Evolutionary conservation across 441 rosid species (phyloP).

Genomic region (Croton setiger): DNA sequence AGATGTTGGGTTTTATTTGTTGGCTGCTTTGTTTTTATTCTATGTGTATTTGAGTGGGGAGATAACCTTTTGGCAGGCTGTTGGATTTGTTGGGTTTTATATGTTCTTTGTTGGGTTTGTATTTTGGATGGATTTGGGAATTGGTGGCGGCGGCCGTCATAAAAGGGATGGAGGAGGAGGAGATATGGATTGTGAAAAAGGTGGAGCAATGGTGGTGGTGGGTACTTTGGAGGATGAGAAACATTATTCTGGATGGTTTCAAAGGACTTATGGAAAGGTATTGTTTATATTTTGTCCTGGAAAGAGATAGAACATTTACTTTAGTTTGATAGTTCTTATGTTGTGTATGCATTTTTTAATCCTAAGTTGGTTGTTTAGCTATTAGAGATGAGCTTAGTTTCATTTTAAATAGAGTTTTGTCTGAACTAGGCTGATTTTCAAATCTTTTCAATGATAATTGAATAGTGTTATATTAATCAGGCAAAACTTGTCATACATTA

Average conservation of each 20-base stretch:
- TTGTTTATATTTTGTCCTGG: constrained; percentile 6
- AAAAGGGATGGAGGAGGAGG: constrained; percentile 17
- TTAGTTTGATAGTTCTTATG: not conserved
- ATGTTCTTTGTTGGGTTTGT: constrained; percentile 88
- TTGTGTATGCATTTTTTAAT: not conserved
- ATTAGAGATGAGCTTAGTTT: not conserved
- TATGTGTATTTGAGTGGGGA: constrained; percentile 94
- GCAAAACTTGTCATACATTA: not conserved
- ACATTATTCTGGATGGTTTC: constrained; percentile 23
- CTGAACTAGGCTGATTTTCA: constrained; percentile 1
- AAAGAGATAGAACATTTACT: not conserved
- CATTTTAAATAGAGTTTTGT: not conserved
- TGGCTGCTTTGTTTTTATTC: constrained; percentile 70
- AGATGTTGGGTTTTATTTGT: constrained; percentile 76
- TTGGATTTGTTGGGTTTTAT: constrained; percentile 81
- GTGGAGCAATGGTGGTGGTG: constrained; percentile 32
- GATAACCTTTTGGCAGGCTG: constrained; percentile 90
- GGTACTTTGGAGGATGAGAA: constrained; percentile 33
- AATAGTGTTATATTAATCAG: not conserved
- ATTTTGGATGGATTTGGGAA: constrained; percentile 90
- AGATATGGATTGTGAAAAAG: constrained; percentile 28
- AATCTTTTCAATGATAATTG: not conserved
- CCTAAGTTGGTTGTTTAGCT: constrained; percentile 1
- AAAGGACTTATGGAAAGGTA: constrained; percentile 40
- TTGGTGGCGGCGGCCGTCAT: constrained; percentile 22